These are phyloP conservation scores for Aspergillus aculeatus DNA, from an alignment of 2,329 filamentous ascomycete species.

Conservation along the genomic window DNA sequence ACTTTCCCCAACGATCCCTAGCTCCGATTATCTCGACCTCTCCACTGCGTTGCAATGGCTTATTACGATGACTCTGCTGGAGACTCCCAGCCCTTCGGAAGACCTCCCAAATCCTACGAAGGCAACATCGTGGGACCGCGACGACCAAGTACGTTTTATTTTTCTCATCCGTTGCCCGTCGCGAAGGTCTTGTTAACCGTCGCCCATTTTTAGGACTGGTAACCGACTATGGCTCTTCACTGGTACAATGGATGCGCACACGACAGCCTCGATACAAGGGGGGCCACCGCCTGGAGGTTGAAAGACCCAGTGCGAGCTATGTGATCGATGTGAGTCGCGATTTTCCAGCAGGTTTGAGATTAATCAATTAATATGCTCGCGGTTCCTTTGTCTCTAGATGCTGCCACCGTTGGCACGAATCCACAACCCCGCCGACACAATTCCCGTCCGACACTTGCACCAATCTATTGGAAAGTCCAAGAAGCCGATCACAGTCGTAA, in stretches of 20 bases:
- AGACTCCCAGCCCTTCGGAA: constrained; percentile 33
- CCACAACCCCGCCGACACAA: constrained; percentile 74
- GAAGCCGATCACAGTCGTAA: constrained; percentile 93
- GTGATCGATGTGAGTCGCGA: constrained; percentile 73
- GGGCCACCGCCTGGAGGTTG: constrained; percentile 69
- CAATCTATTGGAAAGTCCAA: constrained; percentile 99
- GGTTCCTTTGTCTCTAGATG: constrained; percentile 58
- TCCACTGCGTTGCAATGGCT: constrained; percentile 31
- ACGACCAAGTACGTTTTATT: constrained; percentile 38
- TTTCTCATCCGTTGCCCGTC: background rate
- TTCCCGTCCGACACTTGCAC: constrained; percentile 93
- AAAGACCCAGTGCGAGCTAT: constrained; percentile 84
- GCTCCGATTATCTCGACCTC: constrained; percentile 2
- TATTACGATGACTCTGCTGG: constrained; percentile 40
- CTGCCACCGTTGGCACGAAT: constrained; percentile 76
- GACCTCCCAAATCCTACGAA: constrained; percentile 34
- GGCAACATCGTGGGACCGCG: constrained; percentile 38
- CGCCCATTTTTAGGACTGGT: constrained; percentile 65
- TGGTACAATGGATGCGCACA: constrained; percentile 87
- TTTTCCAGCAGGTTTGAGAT: background rate
- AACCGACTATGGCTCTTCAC: constrained; percentile 87
- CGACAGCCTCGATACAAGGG: constrained; percentile 74
- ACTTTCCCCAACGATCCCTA: background rate
- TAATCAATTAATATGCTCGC: background rate
- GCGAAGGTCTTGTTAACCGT: constrained; percentile 16